Conservation (phyloP, 225 moss, liverwort and hornwort genomes). For the Marchantia polymorpha region DNA sequence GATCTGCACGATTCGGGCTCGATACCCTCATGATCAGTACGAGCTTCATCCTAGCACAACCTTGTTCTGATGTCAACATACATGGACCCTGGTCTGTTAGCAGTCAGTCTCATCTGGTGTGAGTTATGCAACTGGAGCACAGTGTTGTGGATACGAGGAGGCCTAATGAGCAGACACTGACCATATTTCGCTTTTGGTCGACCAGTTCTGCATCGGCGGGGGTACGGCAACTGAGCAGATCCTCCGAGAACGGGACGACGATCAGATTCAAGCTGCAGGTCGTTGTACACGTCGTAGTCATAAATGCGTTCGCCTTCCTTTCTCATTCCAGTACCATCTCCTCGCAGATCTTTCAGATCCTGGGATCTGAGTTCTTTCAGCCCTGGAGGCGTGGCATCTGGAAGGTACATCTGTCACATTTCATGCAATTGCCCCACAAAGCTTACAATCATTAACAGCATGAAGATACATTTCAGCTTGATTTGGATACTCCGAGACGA, state of each 20-base stretch:
- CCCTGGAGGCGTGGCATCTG: conserved; percentile 45
- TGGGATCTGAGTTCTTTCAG: conserved; percentile 36
- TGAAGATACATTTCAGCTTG: neutral
- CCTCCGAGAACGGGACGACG: conserved; percentile 51
- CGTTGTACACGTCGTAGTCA: conserved; percentile 54
- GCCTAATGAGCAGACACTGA: neutral
- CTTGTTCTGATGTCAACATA: neutral
- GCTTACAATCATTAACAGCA: neutral
- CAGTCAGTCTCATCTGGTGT: neutral
- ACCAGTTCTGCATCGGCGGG: conserved; percentile 55
- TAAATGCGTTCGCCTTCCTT: conserved; percentile 52
- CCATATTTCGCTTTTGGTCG: conserved; percentile 20
- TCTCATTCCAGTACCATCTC: conserved; percentile 46
- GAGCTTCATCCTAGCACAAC: neutral
- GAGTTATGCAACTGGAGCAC: neutral
- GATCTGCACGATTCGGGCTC: neutral
- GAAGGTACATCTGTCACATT: conserved; percentile 46
- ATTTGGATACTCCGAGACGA: neutral
- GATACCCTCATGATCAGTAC: neutral
- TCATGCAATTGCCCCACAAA: neutral
- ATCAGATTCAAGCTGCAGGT: conserved; percentile 36
- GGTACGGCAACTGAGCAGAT: conserved; percentile 37
- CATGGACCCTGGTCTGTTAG: neutral
- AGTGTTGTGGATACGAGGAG: too few species aligned
- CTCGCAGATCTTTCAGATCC: conserved; percentile 45